Evolutionary conservation across 1,139 yeast species (phyloP).

Genomic region (Pichia sp.): DNA sequence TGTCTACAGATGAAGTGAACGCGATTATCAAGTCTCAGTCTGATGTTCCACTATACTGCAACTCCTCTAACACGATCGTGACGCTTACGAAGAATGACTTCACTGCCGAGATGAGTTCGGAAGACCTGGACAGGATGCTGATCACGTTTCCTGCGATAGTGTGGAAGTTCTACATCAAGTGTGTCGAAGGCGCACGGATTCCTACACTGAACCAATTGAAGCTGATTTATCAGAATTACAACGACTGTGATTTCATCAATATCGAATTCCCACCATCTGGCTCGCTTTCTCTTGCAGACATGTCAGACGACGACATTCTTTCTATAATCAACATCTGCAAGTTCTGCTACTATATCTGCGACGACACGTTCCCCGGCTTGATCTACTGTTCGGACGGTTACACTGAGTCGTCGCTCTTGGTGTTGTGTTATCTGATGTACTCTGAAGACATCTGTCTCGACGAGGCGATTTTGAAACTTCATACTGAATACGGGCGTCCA

Average conservation of each 20-base stretch:
- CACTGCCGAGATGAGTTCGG: constrained; percentile 11
- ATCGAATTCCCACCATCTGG: constrained; percentile 86
- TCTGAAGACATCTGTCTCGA: constrained; percentile 48
- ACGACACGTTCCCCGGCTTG: constrained; percentile 37
- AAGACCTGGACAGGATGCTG: constrained; percentile 28
- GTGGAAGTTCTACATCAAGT: constrained; percentile 44
- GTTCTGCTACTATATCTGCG: constrained; percentile 45
- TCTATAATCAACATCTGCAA: constrained; percentile 65
- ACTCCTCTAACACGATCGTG: constrained; percentile 51
- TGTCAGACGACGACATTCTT: constrained; percentile 53
- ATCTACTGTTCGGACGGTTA: constrained; percentile 90
- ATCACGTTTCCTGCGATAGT: constrained; percentile 36
- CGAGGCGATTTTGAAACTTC: constrained; percentile 58
- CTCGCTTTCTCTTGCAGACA: constrained; percentile 69
- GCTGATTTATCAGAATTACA: constrained; percentile 35
- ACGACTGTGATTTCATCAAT: constrained; percentile 36
- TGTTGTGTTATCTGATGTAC: constrained; percentile 70
- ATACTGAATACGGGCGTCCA: constrained; percentile 66
- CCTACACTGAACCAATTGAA: constrained; percentile 45
- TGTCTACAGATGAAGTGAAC: constrained; percentile 6
- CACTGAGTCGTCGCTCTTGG: constrained; percentile 80
- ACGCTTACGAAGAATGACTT: constrained; percentile 31
- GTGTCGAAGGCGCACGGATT: constrained; percentile 55
- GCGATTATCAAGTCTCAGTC: constrained; percentile 1
- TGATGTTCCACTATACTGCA: constrained; percentile 44